Conservation (phyloP, 2,329 filamentous ascomycete genomes). For the Verticillium zaregamsianum region DNA sequence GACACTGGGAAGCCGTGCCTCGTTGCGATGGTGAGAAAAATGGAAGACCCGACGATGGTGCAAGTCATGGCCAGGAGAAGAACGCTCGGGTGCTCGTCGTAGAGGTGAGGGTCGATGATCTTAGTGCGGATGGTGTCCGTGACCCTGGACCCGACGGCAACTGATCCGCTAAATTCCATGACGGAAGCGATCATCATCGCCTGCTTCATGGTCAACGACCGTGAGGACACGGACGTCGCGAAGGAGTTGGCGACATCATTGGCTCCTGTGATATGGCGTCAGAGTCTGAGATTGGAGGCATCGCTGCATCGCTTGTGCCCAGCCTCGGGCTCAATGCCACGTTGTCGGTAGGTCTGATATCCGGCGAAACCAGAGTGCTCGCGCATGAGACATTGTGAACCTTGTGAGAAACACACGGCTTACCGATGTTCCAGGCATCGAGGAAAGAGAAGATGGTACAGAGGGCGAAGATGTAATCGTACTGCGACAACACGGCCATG, state of each 20-base stretch:
- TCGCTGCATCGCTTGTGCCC: not conserved
- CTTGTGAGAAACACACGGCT: slow-evolving; percentile 1
- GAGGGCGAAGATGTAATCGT: slow-evolving; percentile 53
- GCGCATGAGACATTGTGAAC: not conserved
- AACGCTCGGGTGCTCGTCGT: slow-evolving; percentile 37
- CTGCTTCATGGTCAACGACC: slow-evolving; percentile 41
- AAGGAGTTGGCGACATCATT: slow-evolving; percentile 47
- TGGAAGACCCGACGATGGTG: slow-evolving; percentile 43
- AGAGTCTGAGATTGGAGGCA: not conserved
- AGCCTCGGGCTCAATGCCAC: not conserved
- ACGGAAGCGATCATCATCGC: slow-evolving; percentile 38
- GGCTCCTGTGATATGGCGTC: slow-evolving; percentile 27
- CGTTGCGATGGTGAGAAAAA: slow-evolving; percentile 50
- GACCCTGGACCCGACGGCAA: slow-evolving; percentile 30
- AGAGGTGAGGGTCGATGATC: slow-evolving; percentile 39
- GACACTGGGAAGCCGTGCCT: slow-evolving; percentile 47
- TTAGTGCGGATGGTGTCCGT: slow-evolving; percentile 43
- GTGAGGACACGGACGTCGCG: slow-evolving; percentile 40
- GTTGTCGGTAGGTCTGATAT: not conserved
- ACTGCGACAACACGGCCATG: slow-evolving; percentile 38
- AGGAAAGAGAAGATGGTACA: slow-evolving; percentile 53
- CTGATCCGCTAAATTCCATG: slow-evolving; percentile 39
- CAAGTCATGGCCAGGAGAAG: slow-evolving; percentile 53
- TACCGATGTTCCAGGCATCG: slow-evolving; percentile 57
- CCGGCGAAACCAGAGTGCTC: not conserved